These are phyloP conservation scores for Leccinum barrowsii DNA, from an alignment of 768 basidiomycete genomes.

Conservation along the genomic window DNA sequence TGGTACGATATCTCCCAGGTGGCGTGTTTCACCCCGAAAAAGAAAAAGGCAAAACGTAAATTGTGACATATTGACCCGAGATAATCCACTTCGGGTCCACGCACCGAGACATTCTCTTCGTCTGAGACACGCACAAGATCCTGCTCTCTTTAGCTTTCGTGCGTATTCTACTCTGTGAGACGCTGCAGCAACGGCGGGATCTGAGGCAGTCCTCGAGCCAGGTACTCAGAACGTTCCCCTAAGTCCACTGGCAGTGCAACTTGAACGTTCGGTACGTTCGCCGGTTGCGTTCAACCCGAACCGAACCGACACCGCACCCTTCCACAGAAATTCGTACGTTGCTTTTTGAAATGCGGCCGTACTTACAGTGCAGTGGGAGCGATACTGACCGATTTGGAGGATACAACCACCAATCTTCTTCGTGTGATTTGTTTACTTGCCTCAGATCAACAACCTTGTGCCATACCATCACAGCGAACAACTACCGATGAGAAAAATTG, in stretches of 20 bases:
- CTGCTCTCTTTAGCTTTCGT: not conserved
- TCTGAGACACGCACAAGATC: conserved; percentile 5
- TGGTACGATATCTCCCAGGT: conserved; percentile 29
- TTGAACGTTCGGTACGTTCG: not conserved
- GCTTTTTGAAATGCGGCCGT: not conserved
- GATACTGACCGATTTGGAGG: not conserved
- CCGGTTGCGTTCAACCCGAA: not conserved
- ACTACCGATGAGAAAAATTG: too few relatives aligned
- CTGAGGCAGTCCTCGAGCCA: not conserved
- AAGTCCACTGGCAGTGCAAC: not conserved
- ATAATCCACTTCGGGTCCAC: not conserved
- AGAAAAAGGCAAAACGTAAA: not conserved
- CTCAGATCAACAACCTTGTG: not conserved
- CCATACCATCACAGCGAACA: not conserved
- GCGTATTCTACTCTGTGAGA: not conserved
- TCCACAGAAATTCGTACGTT: not conserved
- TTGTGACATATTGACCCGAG: not conserved
- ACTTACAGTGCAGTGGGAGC: not conserved
- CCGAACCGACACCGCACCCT: not conserved
- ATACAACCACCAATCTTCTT: not conserved
- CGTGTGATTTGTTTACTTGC: not conserved
- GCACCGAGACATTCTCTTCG: not conserved
- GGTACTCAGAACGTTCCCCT: not conserved
- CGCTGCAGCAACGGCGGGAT: not conserved
- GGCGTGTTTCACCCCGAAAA: conserved; percentile 27